Percentiles rank a stretch among this genome's conserved stretches.
phyloP scores from a whole-genome alignment of 306 rosid genomes.

The Malus domestica region ASM211411v1 NC_041798.1:3050001-3050500 shows the following conservation, averaged over 20 bases:
- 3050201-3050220: slow-evolving; percentile 7
- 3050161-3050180: slow-evolving; percentile 99
- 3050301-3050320: not conserved
- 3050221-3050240: not conserved
- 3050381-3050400: not conserved
- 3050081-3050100: slow-evolving; percentile 94
- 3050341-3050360: not conserved
- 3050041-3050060: not conserved
- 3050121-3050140: slow-evolving; percentile 83
- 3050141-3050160: slow-evolving; percentile 99
- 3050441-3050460: not conserved
- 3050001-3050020: not conserved
- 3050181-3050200: slow-evolving; percentile 63
- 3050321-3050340: not conserved
- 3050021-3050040: not conserved
- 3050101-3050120: slow-evolving; percentile 97
- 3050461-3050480: not conserved
- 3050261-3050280: not conserved
- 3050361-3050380: not conserved
- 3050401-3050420: not conserved
- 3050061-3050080: not conserved
- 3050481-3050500: not conserved
- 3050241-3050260: not conserved
- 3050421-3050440: not conserved
- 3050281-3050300: not conserved